Evolutionary conservation across 352 stramenopile species (phyloP).

Genomic region (Lagenidium sp.): DNA sequence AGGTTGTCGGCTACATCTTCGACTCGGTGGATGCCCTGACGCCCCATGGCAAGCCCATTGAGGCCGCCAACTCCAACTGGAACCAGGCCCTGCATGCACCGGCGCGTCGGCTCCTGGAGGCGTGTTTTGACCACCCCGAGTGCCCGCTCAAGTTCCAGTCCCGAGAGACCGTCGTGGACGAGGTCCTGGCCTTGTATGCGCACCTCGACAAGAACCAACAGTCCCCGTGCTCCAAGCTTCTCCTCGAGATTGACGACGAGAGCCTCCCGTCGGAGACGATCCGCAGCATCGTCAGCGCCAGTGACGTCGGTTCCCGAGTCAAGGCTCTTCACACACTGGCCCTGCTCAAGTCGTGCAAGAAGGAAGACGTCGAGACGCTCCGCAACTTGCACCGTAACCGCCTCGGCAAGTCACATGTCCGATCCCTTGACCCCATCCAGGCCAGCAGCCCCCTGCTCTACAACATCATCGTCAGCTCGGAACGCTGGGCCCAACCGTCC

Average conservation of each 20-base stretch:
- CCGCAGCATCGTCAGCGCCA: not conserved
- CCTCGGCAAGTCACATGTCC: not conserved
- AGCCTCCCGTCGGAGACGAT: constrained; percentile 2
- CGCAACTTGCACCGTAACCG: not conserved
- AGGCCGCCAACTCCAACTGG: constrained; percentile 9
- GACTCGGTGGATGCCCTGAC: constrained; percentile 13
- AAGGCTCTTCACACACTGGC: not conserved
- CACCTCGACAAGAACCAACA: constrained; percentile 12
- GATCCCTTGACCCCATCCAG: not conserved
- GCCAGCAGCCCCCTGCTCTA: constrained; percentile 9
- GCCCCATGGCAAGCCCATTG: not conserved
- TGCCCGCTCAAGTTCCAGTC: constrained; percentile 9
- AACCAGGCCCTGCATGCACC: constrained; percentile 5
- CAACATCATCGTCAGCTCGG: constrained; percentile 16
- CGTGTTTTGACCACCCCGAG: constrained; percentile 6
- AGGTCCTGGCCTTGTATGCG: constrained; percentile 4
- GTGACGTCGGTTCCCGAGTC: not conserved
- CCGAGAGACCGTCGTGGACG: constrained; percentile 6
- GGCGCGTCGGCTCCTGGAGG: constrained; percentile 6
- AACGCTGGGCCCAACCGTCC: constrained; percentile 11
- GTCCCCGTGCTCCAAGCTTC: not conserved
- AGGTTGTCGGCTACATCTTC: constrained; percentile 19
- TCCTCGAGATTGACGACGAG: not conserved
- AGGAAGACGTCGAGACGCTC: not conserved
- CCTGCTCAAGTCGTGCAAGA: not conserved